These are phyloP conservation scores for Kluyveromyces sp. DNA, from an alignment of 1,139 yeast genomes.

Conservation along the genomic window DNA sequence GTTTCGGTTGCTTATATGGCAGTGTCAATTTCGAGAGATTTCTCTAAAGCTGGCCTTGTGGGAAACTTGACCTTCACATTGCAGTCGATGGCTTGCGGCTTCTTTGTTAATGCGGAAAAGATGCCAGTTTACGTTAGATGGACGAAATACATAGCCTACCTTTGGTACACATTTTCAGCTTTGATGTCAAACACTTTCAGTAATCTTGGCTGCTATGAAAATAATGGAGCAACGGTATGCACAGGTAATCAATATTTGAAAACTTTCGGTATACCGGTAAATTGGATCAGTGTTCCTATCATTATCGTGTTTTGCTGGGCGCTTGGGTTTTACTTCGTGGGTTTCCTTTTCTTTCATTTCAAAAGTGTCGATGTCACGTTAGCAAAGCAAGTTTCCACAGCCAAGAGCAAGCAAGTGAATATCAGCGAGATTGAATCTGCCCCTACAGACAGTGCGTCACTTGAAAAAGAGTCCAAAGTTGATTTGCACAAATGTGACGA, in stretches of 20 bases:
- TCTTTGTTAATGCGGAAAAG: slow-evolving; percentile 62
- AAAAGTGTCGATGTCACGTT: slow-evolving; percentile 45
- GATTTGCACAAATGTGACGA: neutral
- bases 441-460: neutral
- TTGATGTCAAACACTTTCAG: slow-evolving; percentile 59
- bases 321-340: slow-evolving; percentile 45
- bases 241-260: slow-evolving; percentile 41
- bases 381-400: slow-evolving; percentile 16
- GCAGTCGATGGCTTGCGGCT: slow-evolving; percentile 77
- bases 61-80: slow-evolving; percentile 61
- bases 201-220: slow-evolving; percentile 50
- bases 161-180: slow-evolving; percentile 77
- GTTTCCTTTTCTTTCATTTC: slow-evolving; percentile 41
- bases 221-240: slow-evolving; percentile 35
- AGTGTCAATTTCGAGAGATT: slow-evolving; percentile 57
- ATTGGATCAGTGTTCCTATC: slow-evolving; percentile 66
- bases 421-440: neutral
- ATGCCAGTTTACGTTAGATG: slow-evolving; percentile 86
- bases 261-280: slow-evolving; percentile 52
- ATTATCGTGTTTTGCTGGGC: slow-evolving; percentile 56
- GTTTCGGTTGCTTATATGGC: slow-evolving; percentile 27
- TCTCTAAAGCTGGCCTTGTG: slow-evolving; percentile 56
- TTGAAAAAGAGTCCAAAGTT: neutral
- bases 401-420: neutral
- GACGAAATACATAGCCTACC: slow-evolving; percentile 67